Percentiles rank a stretch among this genome's conserved stretches.
Evolutionary conservation across 2,329 filamentous ascomycete genomes (phyloP).

Genomic region (Ophiobolus disseminans): DNA sequence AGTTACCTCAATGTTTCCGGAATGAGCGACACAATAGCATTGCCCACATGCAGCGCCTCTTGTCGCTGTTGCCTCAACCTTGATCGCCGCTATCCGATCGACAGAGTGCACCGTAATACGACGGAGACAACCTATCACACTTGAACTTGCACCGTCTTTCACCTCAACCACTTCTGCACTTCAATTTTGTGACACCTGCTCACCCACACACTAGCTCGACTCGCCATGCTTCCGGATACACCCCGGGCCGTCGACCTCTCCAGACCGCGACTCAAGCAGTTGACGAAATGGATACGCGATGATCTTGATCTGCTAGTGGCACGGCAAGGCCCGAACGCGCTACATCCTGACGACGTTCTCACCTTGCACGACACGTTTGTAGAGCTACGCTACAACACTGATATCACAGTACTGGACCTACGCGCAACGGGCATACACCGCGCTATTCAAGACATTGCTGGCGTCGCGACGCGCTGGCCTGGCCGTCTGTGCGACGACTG

Average conservation of each 20-base stretch:
- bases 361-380: slow-evolving; percentile 53
- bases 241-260: slow-evolving; percentile 28
- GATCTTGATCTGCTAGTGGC: slow-evolving; percentile 56
- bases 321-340: slow-evolving; percentile 52
- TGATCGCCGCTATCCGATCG: too few relatives aligned
- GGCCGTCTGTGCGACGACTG: slow-evolving; percentile 53
- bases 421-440: slow-evolving; percentile 56
- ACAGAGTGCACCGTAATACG: too few relatives aligned
- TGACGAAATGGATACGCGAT: slow-evolving; percentile 57
- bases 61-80: too few relatives aligned
- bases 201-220: too few relatives aligned
- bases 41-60: too few relatives aligned
- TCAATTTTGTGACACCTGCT: too few relatives aligned
- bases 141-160: too few relatives aligned
- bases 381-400: slow-evolving; percentile 24
- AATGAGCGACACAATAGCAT: too few relatives aligned
- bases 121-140: too few relatives aligned
- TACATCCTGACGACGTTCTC: slow-evolving; percentile 54
- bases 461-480: slow-evolving; percentile 58
- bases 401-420: slow-evolving; percentile 45
- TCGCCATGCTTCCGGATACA: slow-evolving; percentile 12
- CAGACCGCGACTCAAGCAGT: slow-evolving; percentile 41
- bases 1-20: too few relatives aligned
- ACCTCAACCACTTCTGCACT: too few relatives aligned
- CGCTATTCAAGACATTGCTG: slow-evolving; percentile 53